phyloP scores from a whole-genome alignment of 306 rosid genomes.

The Acacia confusa region DNA sequence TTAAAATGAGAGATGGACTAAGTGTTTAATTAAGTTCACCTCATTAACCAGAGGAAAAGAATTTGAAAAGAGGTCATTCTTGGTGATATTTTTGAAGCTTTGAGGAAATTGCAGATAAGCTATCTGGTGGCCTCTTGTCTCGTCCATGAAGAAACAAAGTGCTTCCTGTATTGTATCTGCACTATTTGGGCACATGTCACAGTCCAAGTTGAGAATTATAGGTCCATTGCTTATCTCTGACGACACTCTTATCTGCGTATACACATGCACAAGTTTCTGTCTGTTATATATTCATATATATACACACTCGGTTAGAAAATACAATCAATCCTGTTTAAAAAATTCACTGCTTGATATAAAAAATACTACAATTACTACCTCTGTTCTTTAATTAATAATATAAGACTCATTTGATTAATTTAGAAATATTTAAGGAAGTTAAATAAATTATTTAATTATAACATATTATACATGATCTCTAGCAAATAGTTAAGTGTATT shows the following conservation, averaged over 20 bases:
- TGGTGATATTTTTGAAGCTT: constrained; percentile 40
- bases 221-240: constrained; percentile 68
- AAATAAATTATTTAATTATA: too few species aligned
- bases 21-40: constrained; percentile 27
- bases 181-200: constrained; percentile 67
- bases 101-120: constrained; percentile 70
- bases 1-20: too few species aligned
- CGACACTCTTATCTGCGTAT: constrained; percentile 65
- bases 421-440: too few species aligned
- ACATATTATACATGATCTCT: too few species aligned
- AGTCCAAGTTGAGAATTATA: constrained; percentile 66
- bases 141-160: constrained; percentile 68
- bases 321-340: too few species aligned
- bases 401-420: too few species aligned
- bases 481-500: too few species aligned
- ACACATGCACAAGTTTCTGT: background rate
- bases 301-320: too few species aligned
- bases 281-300: background rate
- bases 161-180: constrained; percentile 48
- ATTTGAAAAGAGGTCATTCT: constrained; percentile 50
- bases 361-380: too few species aligned
- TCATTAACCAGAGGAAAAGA: background rate
- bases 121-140: constrained; percentile 47
- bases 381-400: too few species aligned
- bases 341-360: too few species aligned